phyloP scores from a whole-genome alignment of 2,329 filamentous ascomycete genomes.

The Fusarium sp. region DNA sequence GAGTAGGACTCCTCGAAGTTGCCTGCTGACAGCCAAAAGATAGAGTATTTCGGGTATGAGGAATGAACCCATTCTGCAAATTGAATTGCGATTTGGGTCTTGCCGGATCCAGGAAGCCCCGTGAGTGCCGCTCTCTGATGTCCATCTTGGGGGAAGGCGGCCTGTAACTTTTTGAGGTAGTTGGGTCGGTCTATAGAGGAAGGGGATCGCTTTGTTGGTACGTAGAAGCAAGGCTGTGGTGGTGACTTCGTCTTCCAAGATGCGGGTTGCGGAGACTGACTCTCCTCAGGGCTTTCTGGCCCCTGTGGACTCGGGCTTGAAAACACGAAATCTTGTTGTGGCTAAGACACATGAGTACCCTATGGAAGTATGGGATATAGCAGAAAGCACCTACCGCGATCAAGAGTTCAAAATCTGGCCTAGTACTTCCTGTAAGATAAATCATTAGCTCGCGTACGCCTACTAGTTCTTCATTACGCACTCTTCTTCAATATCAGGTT shows the following conservation, averaged over 20 bases:
- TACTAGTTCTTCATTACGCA: not conserved
- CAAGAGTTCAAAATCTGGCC: not conserved
- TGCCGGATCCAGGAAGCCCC: not conserved
- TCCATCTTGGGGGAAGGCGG: not conserved
- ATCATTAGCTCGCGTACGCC: too few species aligned
- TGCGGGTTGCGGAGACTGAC: too few species aligned
- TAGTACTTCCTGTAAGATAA: accelerated
- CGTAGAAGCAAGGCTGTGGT: not conserved
- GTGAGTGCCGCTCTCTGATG: not conserved
- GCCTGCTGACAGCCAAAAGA: not conserved
- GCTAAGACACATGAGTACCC: not conserved
- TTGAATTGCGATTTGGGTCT: not conserved
- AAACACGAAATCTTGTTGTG: accelerated
- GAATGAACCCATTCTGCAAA: not conserved
- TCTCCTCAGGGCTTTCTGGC: too few species aligned
- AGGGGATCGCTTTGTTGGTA: not conserved
- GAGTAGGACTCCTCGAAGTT: not conserved
- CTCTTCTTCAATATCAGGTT: not conserved
- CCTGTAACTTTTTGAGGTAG: not conserved
- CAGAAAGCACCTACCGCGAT: not conserved
- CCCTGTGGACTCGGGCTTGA: too few species aligned
- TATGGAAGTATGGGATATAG: accelerated
- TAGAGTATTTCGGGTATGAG: not conserved
- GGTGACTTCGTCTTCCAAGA: not conserved
- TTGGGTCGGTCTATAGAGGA: not conserved